Evolutionary conservation across 495 filamentous ascomycete genomes (phyloP), one percentile per base, ranked within the genome.

Genomic region (Xylaria palmicola): DNA sequence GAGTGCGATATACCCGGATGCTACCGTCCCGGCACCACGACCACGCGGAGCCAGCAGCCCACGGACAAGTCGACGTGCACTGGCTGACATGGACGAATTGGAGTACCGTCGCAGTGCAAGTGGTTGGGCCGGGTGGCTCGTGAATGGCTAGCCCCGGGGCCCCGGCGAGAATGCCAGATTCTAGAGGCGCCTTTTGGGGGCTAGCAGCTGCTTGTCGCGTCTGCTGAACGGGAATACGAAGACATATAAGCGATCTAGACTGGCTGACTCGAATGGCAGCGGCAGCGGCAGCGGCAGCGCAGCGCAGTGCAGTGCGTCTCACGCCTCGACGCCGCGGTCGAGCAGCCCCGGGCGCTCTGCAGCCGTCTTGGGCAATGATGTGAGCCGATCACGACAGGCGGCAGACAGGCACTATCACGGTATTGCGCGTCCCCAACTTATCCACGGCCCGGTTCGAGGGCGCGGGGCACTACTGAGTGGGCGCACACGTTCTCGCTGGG

Each of bases 1-100:
- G 40, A 40, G 40, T 48, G 59, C 63, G 64, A 71, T 71, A 71
- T 69, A 71, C 48, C 69, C 69, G 69, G 69, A 71, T 71, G 45
- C 69, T 71, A 68, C 68, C 63, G 51, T 65, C 50, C 20, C 22
- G 45, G 62, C 64, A 47, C 51, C 64, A 65, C 64, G 57, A 45
- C 59, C 22, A 52, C 36, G 13, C 37, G 47, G 47, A 43, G 34
- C 56, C 30, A 39, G 24, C 22, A 43, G 19, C 12, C 22, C 32
- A 52, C 47, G 47, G 24, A 52, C n/a, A n/a, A n/a, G n/a, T n/a
- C n/a, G 36, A 52, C n/a, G 37, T 40, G 57, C 52, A 48, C 47
- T 49, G 45, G 29, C 47, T 15, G 39, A 43, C 57, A 60, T 30
- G 47, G 24, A 52, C 36, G 26, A 34, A 43, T 24, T 51, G 39